Conservation (phyloP, 2,329 filamentous ascomycete genomes). For the Raffaelea albimanens region DNA sequence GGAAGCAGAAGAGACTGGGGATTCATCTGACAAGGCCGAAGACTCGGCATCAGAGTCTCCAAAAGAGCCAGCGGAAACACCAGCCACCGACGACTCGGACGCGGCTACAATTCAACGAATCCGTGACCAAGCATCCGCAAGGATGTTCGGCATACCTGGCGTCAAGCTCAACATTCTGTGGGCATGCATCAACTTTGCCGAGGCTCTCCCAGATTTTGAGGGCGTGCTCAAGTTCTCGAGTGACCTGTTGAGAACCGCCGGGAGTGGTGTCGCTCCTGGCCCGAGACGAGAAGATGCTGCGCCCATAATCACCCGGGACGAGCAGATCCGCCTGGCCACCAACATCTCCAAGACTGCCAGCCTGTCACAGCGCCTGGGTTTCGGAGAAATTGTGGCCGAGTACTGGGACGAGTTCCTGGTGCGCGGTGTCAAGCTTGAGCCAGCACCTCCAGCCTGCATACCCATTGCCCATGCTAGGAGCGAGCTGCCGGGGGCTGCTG, state of each 20-base stretch:
- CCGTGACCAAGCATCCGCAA: conserved; percentile 43
- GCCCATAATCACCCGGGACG: conserved; percentile 65
- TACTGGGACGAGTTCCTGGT: conserved; percentile 98
- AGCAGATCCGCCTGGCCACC: conserved; percentile 73
- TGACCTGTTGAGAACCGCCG: conserved; percentile 72
- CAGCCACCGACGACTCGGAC: conserved; percentile 34
- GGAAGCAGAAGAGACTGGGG: too few relatives aligned
- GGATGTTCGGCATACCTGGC: conserved; percentile 66
- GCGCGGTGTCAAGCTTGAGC: conserved; percentile 62
- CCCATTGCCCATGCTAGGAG: conserved; percentile 57
- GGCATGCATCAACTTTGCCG: conserved; percentile 87
- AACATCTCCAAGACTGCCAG: conserved; percentile 79
- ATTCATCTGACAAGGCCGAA: too few relatives aligned
- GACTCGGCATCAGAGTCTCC: background rate
- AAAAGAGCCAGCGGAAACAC: conserved; percentile 8
- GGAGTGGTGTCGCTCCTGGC: conserved; percentile 68
- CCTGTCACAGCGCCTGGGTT: conserved; percentile 66
- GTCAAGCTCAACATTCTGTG: conserved; percentile 81
- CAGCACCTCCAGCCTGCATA: conserved; percentile 46
- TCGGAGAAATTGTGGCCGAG: conserved; percentile 58
- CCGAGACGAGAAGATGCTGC: conserved; percentile 59
- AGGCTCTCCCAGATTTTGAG: conserved; percentile 83
- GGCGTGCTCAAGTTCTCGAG: conserved; percentile 85
- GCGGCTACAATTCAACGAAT: conserved; percentile 47
- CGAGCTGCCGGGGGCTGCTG: conserved; percentile 38